Conservation (phyloP, 2,329 filamentous ascomycete genomes). For the Triangularia setosa region DNA sequence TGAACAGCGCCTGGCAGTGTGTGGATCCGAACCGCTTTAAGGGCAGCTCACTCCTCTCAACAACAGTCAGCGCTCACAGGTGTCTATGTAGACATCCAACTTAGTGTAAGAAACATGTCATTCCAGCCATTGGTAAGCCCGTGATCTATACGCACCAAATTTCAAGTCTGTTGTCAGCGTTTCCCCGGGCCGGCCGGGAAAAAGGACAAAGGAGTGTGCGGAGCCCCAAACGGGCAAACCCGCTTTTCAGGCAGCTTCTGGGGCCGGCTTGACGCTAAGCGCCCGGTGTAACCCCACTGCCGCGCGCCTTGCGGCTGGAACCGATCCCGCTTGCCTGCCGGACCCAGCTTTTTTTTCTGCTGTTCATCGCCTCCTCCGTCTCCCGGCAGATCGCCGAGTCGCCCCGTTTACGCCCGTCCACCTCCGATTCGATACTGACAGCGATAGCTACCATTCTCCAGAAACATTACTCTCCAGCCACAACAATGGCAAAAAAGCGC, state of each 20-base stretch:
- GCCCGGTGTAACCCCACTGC: neutral
- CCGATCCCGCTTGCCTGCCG: conserved; percentile 9
- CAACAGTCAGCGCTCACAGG: neutral
- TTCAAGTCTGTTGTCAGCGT: neutral
- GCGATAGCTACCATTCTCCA: neutral
- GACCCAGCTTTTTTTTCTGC: conserved; percentile 13
- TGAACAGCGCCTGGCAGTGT: neutral
- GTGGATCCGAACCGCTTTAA: neutral
- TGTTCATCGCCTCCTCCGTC: conserved; percentile 8
- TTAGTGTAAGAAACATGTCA: too few relatives aligned
- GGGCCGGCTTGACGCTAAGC: conserved; percentile 2
- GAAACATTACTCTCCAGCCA: neutral
- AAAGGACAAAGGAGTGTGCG: neutral
- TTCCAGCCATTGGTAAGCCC: too few relatives aligned
- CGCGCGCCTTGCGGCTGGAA: conserved; percentile 16
- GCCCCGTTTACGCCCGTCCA: conserved; percentile 6
- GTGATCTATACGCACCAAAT: neutral
- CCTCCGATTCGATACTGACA: conserved; percentile 4
- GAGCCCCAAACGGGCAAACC: conserved; percentile 2
- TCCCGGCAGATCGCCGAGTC: conserved; percentile 15
- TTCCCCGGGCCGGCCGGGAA: neutral
- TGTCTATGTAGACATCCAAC: neutral
- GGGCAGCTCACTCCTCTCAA: neutral
- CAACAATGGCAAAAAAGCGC: conserved; percentile 20
- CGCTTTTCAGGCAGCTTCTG: conserved; percentile 1